These are phyloP conservation scores for Ettlia oleoabundans DNA, from an alignment of 139 green algal species.

Conservation along the genomic window DNA sequence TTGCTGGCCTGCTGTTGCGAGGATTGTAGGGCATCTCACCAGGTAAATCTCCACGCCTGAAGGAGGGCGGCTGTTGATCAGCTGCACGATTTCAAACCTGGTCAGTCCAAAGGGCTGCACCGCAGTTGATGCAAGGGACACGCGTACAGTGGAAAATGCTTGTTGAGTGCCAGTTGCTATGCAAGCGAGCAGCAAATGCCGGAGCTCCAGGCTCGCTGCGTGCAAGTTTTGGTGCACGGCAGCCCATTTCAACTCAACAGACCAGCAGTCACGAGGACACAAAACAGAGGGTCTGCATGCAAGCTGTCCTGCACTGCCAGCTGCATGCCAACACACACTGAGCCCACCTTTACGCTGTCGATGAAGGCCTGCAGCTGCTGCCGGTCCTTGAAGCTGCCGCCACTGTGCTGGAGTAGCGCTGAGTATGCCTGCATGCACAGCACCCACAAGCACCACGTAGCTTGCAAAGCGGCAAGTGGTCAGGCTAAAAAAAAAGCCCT, in stretches of 20 bases:
- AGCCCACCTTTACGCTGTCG: conserved; percentile 40
- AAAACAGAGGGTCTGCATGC: no score
- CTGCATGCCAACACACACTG: neutral
- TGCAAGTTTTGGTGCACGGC: neutral
- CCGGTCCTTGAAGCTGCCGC: conserved; percentile 8
- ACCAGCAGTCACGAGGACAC: neutral
- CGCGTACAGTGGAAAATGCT: neutral
- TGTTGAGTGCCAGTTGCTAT: no score
- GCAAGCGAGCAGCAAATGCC: no score
- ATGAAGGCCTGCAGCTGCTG: conserved; percentile 50
- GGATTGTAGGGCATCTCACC: conserved; percentile 19
- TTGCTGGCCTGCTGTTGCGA: no score
- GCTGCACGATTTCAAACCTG: conserved; percentile 61
- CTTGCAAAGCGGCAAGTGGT: no score
- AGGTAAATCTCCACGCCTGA: conserved; percentile 64
- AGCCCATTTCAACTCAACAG: neutral
- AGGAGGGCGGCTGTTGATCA: conserved; percentile 61
- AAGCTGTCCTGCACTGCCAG: no score
- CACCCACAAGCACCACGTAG: neutral
- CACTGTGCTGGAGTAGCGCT: conserved; percentile 32
- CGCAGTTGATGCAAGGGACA: neutral
- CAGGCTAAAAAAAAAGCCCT: no score
- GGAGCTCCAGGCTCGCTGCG: neutral
- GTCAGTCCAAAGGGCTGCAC: conserved; percentile 51
- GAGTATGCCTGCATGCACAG: conserved; percentile 41